phyloP scores from a whole-genome alignment of 2,329 filamentous ascomycete genomes.

The Eutypa lata region DNA sequence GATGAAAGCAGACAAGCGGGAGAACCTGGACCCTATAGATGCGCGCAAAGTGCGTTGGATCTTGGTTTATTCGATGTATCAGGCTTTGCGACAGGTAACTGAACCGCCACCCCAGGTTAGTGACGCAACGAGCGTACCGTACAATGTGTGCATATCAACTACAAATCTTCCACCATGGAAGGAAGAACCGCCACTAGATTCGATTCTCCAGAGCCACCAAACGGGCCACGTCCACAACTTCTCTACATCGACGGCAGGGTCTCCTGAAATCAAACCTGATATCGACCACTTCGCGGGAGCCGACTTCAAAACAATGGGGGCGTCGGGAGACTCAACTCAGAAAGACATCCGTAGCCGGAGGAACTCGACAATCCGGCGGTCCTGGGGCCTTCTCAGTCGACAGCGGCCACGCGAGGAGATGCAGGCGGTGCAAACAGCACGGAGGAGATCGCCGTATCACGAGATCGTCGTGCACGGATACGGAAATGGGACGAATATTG shows the following conservation, averaged over 20 bases:
- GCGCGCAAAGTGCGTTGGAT: constrained; percentile 78
- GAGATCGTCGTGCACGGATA: constrained; percentile 54
- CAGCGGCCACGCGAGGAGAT: constrained; percentile 5
- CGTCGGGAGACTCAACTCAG: constrained; percentile 12
- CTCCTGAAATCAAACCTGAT: constrained; percentile 49
- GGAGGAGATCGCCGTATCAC: constrained; percentile 33
- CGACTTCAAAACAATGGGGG: constrained; percentile 33
- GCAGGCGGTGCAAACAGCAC: neutral
- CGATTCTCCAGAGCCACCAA: constrained; percentile 26
- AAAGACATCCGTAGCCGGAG: constrained; percentile 27
- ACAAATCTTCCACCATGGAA: constrained; percentile 46
- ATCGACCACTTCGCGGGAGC: constrained; percentile 52
- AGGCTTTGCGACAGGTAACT: constrained; percentile 66
- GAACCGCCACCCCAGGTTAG: constrained; percentile 59
- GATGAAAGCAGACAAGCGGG: constrained; percentile 51
- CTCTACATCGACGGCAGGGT: constrained; percentile 21
- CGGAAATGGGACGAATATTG: constrained; percentile 48
- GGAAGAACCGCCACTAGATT: constrained; percentile 24
- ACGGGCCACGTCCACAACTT: constrained; percentile 19
- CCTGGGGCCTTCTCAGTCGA: constrained; percentile 28
- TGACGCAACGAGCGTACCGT: constrained; percentile 53
- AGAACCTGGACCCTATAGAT: constrained; percentile 60
- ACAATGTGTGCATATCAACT: constrained; percentile 49
- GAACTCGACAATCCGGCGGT: constrained; percentile 26
- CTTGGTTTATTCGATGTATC: constrained; percentile 68